phyloP scores from a whole-genome alignment of 1,284 basidiomycete species.

The Ceratobasidium sp. region DNA sequence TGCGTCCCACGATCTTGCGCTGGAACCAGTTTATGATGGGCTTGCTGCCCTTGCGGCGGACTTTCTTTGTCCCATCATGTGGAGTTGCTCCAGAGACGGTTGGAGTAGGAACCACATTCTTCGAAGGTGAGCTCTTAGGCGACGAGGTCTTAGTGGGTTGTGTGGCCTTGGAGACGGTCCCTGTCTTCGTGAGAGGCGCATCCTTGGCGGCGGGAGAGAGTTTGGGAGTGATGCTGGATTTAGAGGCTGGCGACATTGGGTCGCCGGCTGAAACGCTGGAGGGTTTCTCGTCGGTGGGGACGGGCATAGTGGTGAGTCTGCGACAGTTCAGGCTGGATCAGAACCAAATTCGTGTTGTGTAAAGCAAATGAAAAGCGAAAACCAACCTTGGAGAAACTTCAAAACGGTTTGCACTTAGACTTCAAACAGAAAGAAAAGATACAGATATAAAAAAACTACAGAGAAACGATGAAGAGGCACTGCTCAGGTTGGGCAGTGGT shows the following conservation, averaged over 20 bases:
- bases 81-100: conserved; percentile 4
- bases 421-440: neutral
- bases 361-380: neutral
- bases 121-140: conserved; percentile 34
- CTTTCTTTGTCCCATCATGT: conserved; percentile 43
- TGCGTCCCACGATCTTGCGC: conserved; percentile 78
- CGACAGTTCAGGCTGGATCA: conserved; percentile 9
- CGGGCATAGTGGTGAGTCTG: conserved; percentile 29
- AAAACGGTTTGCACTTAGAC: neutral
- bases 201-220: conserved; percentile 23
- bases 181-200: conserved; percentile 33
- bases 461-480: neutral
- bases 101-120: conserved; percentile 17
- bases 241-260: conserved; percentile 11
- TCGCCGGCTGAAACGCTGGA: conserved; percentile 21
- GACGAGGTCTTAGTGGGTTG: conserved; percentile 29
- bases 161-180: conserved; percentile 39
- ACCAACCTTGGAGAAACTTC: conserved; percentile 14
- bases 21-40: conserved; percentile 94
- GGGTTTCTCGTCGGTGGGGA: conserved; percentile 19
- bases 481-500: conserved; percentile 7
- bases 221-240: conserved; percentile 24
- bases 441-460: neutral
- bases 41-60: conserved; percentile 66
- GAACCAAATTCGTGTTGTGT: neutral